Evolutionary conservation across 345 rosid species (phyloP), one percentile per base, ranked within the genome.

Genomic region (Salix arbutifolia): DNA sequence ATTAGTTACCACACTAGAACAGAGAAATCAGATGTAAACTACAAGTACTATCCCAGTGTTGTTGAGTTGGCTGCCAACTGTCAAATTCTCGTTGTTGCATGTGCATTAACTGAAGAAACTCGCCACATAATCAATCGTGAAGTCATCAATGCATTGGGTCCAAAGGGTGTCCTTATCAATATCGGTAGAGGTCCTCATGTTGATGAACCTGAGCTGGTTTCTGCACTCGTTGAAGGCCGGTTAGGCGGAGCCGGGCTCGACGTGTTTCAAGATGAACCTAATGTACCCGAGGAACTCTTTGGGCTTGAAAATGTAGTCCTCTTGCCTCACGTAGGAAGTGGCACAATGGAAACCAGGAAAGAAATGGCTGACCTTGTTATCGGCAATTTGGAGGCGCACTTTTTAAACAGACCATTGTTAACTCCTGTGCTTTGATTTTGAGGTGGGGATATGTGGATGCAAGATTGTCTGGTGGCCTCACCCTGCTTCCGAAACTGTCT

Each of bases 211-310:
- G 90, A 85, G 83, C 87, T 89, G 16, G 88, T 90, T 44, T 86
- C 91, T 65, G 94, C 94, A 37, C 70, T 90, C 76, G 76, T 81
- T 2, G 88, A 90, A 77, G 90, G 92, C 31, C 84, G 92, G 69
- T 71, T 88, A 37, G 89, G 88, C 28, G 91, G 94, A 46, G 94
- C 91, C 0, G 91, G 94, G 4, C 87, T 90, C 1, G 92, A 90
- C 70, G 94, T 90, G 37, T 90, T 75, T 37, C 87, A 85, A 65
- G 78, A 89, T 16, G 94, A 90, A 74, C 92, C 92, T 16, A 79
- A 85, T 5, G 88, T 83, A 21, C 89, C 91, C 1, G 87, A 87
- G 81, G 75, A 87, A 56, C 76, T 89, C 71, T 78, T 87, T 17
- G 74, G 70, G 66, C 81, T 87, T 31, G 84, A 85, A 18, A 90